A percentile compares a stretch with the other conserved stretches of the same genome.
These are phyloP conservation scores for Alternaria sp. DNA, from an alignment of 2,329 filamentous ascomycete species.

Conservation along the genomic window DNA sequence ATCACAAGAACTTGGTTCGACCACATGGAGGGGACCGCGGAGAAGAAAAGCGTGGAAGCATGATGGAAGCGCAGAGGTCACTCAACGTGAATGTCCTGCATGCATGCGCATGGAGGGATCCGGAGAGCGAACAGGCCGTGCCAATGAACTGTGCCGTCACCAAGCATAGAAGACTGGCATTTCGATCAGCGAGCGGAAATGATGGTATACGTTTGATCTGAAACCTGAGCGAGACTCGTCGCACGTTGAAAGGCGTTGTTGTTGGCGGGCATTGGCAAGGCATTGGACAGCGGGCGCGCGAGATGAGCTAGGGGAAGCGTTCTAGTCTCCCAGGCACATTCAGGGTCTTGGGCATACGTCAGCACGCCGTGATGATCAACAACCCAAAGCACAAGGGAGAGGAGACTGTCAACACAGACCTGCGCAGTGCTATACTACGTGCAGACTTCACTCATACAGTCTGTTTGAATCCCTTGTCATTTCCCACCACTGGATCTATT, in stretches of 20 bases:
- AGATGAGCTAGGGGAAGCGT: conserved; percentile 2
- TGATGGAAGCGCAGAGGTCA: neutral
- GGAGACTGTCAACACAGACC: neutral
- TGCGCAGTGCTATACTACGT: neutral
- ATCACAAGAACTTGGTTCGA: neutral
- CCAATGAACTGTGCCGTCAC: neutral
- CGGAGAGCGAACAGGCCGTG: neutral
- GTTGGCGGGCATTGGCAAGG: neutral
- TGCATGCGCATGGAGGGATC: neutral
- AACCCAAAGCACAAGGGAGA: conserved; percentile 3
- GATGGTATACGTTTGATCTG: neutral
- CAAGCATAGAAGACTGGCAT: neutral
- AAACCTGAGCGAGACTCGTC: neutral
- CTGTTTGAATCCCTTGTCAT: neutral
- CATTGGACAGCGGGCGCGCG: neutral
- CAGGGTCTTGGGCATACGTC: conserved; percentile 14
- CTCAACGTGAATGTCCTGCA: neutral
- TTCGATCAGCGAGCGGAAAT: neutral
- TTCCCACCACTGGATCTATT: neutral
- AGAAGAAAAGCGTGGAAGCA: neutral
- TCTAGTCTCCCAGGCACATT: neutral
- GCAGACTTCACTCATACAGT: neutral
- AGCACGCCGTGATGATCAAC: conserved; percentile 14
- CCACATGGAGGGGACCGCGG: neutral
- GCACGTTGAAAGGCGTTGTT: neutral